phyloP scores from a whole-genome alignment of 2,329 filamentous ascomycete genomes.

The Furcasterigmium sp. region DNA sequence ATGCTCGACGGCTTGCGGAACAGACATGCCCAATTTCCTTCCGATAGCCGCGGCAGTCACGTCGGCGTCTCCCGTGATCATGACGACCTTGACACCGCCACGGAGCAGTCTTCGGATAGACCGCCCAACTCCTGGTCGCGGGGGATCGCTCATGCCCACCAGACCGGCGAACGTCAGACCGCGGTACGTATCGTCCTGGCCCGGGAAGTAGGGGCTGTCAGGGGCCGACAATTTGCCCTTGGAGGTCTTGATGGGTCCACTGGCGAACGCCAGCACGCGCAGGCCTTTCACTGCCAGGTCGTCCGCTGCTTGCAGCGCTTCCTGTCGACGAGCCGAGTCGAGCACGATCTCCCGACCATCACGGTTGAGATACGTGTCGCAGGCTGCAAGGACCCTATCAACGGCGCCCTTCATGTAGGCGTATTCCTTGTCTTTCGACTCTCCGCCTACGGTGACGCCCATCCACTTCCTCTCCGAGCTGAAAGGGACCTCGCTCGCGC shows the following conservation, averaged over 20 bases:
- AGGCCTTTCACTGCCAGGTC: constrained; percentile 85
- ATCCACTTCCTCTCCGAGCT: constrained; percentile 99
- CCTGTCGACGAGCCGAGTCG: constrained; percentile 68
- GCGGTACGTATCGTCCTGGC: constrained; percentile 62
- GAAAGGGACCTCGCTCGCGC: constrained; percentile 84
- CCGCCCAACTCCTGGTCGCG: constrained; percentile 80
- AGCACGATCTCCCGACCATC: constrained; percentile 84
- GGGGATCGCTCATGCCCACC: constrained; percentile 96
- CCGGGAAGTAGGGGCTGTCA: constrained; percentile 14
- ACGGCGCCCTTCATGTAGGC: constrained; percentile 95
- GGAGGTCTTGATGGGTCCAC: constrained; percentile 58
- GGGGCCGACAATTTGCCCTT: constrained; percentile 25
- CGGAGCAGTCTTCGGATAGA: constrained; percentile 88
- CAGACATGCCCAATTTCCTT: constrained; percentile 88
- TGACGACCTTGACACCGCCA: constrained; percentile 93
- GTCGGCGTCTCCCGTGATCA: constrained; percentile 98
- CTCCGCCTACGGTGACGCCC: constrained; percentile 78
- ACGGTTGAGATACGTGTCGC: constrained; percentile 82
- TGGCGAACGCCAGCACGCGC: constrained; percentile 88
- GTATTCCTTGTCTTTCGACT: constrained; percentile 63
- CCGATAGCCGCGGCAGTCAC: constrained; percentile 93
- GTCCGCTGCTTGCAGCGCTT: constrained; percentile 75
- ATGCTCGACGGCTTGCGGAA: constrained; percentile 51
- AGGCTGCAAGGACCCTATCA: constrained; percentile 79
- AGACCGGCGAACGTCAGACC: constrained; percentile 85